These are phyloP conservation scores for Vanrija pseudolonga DNA, from an alignment of 1,284 basidiomycete species.

Conservation along the genomic window DNA sequence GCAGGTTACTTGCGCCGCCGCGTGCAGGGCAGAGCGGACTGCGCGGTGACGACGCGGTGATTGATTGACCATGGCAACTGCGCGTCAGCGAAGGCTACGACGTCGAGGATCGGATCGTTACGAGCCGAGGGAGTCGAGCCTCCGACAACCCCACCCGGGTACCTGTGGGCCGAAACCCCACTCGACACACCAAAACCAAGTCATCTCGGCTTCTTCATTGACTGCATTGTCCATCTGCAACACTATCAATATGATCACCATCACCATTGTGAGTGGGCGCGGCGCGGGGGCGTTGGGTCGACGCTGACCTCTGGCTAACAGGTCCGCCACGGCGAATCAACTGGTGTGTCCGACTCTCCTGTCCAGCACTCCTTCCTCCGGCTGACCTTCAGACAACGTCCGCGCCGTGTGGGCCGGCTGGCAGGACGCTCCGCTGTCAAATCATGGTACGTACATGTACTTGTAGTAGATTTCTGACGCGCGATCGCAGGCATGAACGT, in stretches of 20 bases:
- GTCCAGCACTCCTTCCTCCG: background rate
- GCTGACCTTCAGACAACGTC: constrained; percentile 43
- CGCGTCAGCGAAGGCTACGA: too few species aligned
- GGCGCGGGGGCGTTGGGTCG: too few species aligned
- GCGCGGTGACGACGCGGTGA: too few species aligned
- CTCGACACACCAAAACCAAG: background rate
- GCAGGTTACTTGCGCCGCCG: too few species aligned
- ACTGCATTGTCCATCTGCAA: background rate
- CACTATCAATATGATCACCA: constrained; percentile 44
- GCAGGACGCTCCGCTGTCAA: constrained; percentile 74
- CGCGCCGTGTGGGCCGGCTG: constrained; percentile 71
- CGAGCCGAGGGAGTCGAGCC: too few species aligned
- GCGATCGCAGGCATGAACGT: constrained; percentile 61
- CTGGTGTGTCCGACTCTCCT: constrained; percentile 55
- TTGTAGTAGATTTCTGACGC: constrained; percentile 5
- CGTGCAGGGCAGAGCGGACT: too few species aligned
- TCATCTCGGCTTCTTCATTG: background rate
- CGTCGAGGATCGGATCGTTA: too few species aligned
- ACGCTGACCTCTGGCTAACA: constrained; percentile 29
- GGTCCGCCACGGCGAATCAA: constrained; percentile 77
- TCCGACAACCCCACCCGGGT: too few species aligned
- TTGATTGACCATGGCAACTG: too few species aligned
- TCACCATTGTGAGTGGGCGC: constrained; percentile 43
- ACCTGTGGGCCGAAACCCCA: background rate
- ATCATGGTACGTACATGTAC: constrained; percentile 62